phyloP scores from a whole-genome alignment of 495 filamentous ascomycete genomes.

The Penicillium bialowiezense region DNA sequence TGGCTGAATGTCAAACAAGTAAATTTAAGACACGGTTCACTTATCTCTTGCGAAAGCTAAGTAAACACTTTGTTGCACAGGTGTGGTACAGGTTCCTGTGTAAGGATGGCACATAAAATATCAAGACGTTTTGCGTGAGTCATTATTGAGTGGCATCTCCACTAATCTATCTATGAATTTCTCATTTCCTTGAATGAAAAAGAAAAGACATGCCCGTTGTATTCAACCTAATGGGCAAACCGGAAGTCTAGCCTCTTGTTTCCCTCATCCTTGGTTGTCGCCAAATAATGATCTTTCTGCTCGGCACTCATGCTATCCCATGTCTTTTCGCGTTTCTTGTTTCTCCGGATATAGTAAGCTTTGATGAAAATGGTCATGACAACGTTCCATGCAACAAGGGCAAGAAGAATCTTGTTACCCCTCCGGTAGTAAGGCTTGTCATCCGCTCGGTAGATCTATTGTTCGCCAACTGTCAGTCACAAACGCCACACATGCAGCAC shows the following conservation, averaged over 20 bases:
- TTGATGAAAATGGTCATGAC: constrained; percentile 20
- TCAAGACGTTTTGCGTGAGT: no score
- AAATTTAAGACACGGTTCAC: no score
- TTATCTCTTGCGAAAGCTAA: no score
- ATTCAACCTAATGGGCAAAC: constrained; percentile 24
- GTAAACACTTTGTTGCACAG: no score
- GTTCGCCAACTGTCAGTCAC: background rate
- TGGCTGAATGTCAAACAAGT: no score
- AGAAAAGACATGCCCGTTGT: no score
- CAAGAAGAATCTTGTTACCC: constrained; percentile 17
- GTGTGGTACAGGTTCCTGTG: no score
- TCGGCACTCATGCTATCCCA: constrained; percentile 12
- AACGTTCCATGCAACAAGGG: constrained; percentile 9
- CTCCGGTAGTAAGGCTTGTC: constrained; percentile 15
- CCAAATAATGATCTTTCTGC: constrained; percentile 10
- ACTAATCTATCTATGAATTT: no score
- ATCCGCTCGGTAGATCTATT: constrained; percentile 5
- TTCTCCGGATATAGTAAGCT: constrained; percentile 33
- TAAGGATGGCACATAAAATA: no score
- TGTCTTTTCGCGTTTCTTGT: constrained; percentile 12
- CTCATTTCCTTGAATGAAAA: no score
- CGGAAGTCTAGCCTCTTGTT: constrained; percentile 32
- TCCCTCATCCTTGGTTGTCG: constrained; percentile 27
- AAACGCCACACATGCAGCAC: no score
- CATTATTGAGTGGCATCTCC: no score